Conservation (phyloP, 345 rosid species). For the Xanthoceras sorbifolium region DNA sequence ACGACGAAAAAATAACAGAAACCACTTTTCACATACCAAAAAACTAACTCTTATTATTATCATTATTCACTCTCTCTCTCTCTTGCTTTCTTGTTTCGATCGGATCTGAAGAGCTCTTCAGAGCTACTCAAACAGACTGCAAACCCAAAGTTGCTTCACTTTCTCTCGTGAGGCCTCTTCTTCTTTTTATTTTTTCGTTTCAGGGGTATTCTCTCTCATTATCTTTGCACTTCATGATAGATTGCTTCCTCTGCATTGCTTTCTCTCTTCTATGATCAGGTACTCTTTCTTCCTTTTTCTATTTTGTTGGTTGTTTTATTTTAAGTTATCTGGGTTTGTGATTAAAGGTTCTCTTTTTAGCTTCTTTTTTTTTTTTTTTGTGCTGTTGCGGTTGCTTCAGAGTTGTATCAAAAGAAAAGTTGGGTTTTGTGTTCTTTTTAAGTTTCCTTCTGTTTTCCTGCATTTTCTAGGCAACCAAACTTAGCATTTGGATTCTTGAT, state of each 20-base stretch:
- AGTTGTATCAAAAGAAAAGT: constrained; percentile 23
- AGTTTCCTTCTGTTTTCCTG: not conserved
- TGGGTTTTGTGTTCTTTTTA: constrained; percentile 8
- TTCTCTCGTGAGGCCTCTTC: constrained; percentile 22
- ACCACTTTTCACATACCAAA: constrained; percentile 4
- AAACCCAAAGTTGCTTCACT: constrained; percentile 39
- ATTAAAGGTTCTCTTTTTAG: constrained; percentile 14
- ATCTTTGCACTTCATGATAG: constrained; percentile 23
- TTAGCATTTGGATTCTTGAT: constrained; percentile 22
- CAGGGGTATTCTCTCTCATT: not conserved
- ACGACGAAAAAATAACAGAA: constrained; percentile 37
- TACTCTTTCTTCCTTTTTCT: constrained; percentile 20
- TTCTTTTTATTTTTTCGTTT: not conserved
- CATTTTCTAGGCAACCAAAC: constrained; percentile 30
- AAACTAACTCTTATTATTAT: constrained; percentile 10
- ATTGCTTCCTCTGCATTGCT: constrained; percentile 35
- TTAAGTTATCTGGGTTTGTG: not conserved
- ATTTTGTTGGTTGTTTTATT: constrained; percentile 1
- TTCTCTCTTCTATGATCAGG: constrained; percentile 49
- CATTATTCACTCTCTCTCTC: constrained; percentile 20
- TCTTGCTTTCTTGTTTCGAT: constrained; percentile 40
- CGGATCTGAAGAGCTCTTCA: constrained; percentile 48
- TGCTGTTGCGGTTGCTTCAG: constrained; percentile 3
- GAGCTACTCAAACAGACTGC: constrained; percentile 6
- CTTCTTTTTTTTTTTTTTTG: constrained; percentile 7